A percentile compares a stretch with the other conserved stretches of the same genome.
phyloP scores from a whole-genome alignment of 306 rosid genomes.

The Lathyrus aphaca region DNA sequence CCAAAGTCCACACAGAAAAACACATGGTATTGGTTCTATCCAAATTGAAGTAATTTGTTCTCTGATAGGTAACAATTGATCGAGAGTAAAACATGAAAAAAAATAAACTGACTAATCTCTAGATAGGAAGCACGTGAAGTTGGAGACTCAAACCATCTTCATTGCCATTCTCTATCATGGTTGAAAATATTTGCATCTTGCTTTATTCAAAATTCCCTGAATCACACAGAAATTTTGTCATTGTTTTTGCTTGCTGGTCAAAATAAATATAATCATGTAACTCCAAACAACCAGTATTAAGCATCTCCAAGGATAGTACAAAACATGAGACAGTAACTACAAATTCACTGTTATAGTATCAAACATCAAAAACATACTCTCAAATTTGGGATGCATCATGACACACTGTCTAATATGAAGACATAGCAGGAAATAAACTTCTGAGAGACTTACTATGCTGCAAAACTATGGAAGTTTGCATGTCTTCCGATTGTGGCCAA shows the following conservation, averaged over 20 bases:
- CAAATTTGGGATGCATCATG: slow-evolving; percentile 7
- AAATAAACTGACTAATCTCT: slow-evolving; percentile 23
- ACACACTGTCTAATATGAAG: slow-evolving; percentile 11
- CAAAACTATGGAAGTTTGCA: slow-evolving; percentile 59
- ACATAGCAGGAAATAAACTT: neutral
- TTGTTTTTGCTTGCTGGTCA: neutral
- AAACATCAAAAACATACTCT: slow-evolving; percentile 20
- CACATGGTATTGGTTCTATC: slow-evolving; percentile 38
- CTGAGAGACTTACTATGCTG: slow-evolving; percentile 41
- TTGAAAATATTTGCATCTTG: slow-evolving; percentile 16
- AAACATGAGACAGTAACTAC: slow-evolving; percentile 14
- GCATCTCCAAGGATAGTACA: neutral
- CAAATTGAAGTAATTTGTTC: slow-evolving; percentile 36
- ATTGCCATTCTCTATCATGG: slow-evolving; percentile 25
- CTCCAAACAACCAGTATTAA: slow-evolving; percentile 8
- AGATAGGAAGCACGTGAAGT: slow-evolving; percentile 28
- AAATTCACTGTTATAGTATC: slow-evolving; percentile 4
- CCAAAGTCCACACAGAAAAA: slow-evolving; percentile 30
- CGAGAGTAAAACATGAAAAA: slow-evolving; percentile 17
- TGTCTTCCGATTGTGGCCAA: slow-evolving; percentile 97
- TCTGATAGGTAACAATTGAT: slow-evolving; percentile 21
- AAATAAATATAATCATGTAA: slow-evolving; percentile 20
- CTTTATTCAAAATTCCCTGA: slow-evolving; percentile 41
- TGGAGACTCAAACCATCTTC: slow-evolving; percentile 40
- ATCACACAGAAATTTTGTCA: slow-evolving; percentile 28